Conservation (phyloP, 2,329 filamentous ascomycete genomes). For the Metarhizium sp. region DNA sequence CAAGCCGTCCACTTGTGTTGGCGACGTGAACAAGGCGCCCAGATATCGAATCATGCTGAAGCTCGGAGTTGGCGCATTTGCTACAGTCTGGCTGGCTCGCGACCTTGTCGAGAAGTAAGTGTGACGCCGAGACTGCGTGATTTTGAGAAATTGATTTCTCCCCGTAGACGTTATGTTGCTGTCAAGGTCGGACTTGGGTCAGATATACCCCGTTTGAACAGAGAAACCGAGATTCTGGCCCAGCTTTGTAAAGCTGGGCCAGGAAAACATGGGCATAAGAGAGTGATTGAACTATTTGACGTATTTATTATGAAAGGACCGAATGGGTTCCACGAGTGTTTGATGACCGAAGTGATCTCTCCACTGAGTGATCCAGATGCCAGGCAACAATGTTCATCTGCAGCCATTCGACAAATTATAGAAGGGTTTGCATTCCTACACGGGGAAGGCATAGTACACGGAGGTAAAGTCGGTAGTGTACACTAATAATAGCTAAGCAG, state of each 20-base stretch:
- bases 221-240: background rate
- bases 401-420: constrained; percentile 1
- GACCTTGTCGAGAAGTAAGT: constrained; percentile 4
- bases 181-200: constrained; percentile 2
- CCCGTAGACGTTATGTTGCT: constrained; percentile 3
- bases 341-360: constrained; percentile 5
- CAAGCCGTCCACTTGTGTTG: constrained; percentile 1
- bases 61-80: constrained; percentile 5
- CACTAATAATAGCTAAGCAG: too few species aligned
- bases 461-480: too few species aligned
- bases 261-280: background rate
- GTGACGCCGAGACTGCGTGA: background rate
- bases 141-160: background rate
- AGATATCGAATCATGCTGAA: constrained; percentile 6
- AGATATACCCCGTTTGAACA: background rate
- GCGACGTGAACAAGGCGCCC: background rate
- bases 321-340: constrained; percentile 7
- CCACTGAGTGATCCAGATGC: background rate
- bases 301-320: constrained; percentile 5
- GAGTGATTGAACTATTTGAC: constrained; percentile 3
- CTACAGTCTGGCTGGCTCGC: constrained; percentile 6
- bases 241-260: background rate
- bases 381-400: background rate
- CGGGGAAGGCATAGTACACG: too few species aligned
- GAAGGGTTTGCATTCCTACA: background rate